Base-by-base conservation (phyloP, 2,329 filamentous ascomycete genomes). In the Fusarium continuum region DNA sequence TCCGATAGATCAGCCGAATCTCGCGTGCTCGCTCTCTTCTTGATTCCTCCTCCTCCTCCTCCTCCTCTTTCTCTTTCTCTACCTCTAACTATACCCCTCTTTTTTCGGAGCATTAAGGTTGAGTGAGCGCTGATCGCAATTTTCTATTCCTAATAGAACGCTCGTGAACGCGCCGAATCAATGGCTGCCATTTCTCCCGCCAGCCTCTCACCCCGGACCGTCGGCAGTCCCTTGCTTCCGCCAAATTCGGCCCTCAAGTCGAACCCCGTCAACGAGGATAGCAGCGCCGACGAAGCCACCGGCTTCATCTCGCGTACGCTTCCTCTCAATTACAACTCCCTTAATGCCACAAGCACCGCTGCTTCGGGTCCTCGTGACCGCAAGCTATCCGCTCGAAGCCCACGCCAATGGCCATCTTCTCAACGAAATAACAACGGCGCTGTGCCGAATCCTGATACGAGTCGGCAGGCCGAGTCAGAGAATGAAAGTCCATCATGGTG, bases 401-500 rank as follows among this genome's bases (percentile, higher is more conserved):
- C 54, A 4, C 57, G 48, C 16, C 58, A 48, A 31, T 51, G 39
- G 38, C 57, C 57, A 7, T 35, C 32, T n/a, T 60, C 62, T 3
- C 52, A 28, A 20, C 62, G 39, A 26, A 56, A 57, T 23, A 43
- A 28, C 25, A 34, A 43, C 14, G 40, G 53, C 14, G 43, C 51
- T 14, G n/a, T 36, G 13, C 34, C 53, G 5, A 47, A 41, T 22
- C 25, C 55, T 13, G 58, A 55, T 14, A 62, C 65, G 41, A 41
- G 35, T 17, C 64, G 52, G 7, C 65, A 70, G 17, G 25, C 44
- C 16, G 70, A 65, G 9, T 64, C 57, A 23, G 55, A 68, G n/a
- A 65, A 65, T 7, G 57, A 70, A 26, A 55, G 57, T 7, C 70
- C 19, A 58, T 61, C 65, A 35, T 87, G 88, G 83, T 87, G 84